Base-by-base conservation (phyloP, 768 basidiomycete genomes). In the Xerocomellus intermedius region DNA sequence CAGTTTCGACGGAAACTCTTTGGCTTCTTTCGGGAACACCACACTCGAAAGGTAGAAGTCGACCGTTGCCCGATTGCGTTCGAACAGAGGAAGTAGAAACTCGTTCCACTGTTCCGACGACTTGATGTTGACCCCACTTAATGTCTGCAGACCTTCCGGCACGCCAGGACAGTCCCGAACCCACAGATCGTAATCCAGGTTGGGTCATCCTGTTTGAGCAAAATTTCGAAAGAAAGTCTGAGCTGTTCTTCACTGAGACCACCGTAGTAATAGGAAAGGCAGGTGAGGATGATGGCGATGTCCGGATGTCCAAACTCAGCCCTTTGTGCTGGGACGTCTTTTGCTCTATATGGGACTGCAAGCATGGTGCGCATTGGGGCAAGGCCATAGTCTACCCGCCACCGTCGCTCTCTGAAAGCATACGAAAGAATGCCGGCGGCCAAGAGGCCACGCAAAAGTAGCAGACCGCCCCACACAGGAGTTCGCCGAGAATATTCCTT, bases 251-350 rank as follows among this genome's bases (percentile, higher is more conserved):
- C 56, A 0, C 49, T 59, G 8, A 75, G 67, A 13, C 74, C 75
- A 0, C 63, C 63, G 26, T 77, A 73, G 26, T 76, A 75, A 45
- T 74, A 74, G 0, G 63, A 68, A 17, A 74, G 58, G 16, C 68
- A 74, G 0, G 75, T 75, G 21, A 74, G 64, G 13, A 59, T 48
- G 46, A 75, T 62, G 6, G 63, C 63, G 12, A 74, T 51, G 21
- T 74, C 73, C 1, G 73, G 73, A 44, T 75, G 73, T 8, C 69
- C 71, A 43, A 74, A 75, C 22, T 76, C 74, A 10, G 74, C 74
- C 28, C 65, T 61, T 42, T 63, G 54, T 8, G 74, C 59, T 2
- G 74, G 74, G 22, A 73, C 58, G 24, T 75, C 75, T 51, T 70
- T 75, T 0, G 74, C 75, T 2, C 72, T 63, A 24, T 74, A 75